These are phyloP conservation scores for Gamsiella multidivaricata DNA, from an alignment of 192 early-diverging fungal species.

Conservation along the genomic window DNA sequence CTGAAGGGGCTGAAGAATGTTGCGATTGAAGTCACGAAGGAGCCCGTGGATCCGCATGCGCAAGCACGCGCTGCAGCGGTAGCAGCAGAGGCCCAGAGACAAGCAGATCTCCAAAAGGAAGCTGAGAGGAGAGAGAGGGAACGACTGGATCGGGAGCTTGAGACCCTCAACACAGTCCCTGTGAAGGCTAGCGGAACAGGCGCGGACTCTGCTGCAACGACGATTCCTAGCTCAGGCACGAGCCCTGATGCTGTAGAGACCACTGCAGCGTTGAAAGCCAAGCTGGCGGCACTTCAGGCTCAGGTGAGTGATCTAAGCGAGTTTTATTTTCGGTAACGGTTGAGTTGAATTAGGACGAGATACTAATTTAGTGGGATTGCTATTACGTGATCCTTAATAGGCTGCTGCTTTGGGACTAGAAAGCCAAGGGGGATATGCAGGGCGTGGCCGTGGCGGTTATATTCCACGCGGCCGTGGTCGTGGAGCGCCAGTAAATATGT, in stretches of 20 bases:
- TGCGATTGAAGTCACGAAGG: constrained; percentile 55
- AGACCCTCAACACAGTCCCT: constrained; percentile 8
- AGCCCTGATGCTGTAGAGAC: constrained; percentile 37
- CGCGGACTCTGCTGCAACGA: constrained; percentile 14
- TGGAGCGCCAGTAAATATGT: constrained; percentile 53
- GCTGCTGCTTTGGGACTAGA: constrained; percentile 49
- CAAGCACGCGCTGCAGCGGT: constrained; percentile 46
- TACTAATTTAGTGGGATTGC: not conserved
- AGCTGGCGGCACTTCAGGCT: constrained; percentile 70
- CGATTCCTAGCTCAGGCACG: not conserved
- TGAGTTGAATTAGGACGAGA: not conserved
- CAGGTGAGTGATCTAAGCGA: constrained; percentile 55
- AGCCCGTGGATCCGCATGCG: constrained; percentile 45
- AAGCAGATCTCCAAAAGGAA: constrained; percentile 54
- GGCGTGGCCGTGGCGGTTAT: constrained; percentile 42
- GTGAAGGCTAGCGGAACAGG: not conserved
- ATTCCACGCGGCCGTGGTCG: constrained; percentile 60
- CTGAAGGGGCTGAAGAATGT: constrained; percentile 61
- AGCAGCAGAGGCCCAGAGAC: constrained; percentile 49
- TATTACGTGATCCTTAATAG: constrained; percentile 36
- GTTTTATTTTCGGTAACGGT: not conserved
- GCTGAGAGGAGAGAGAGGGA: constrained; percentile 42
- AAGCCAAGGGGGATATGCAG: constrained; percentile 40
- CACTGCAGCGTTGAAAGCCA: constrained; percentile 60
- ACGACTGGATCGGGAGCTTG: constrained; percentile 66